Evolutionary conservation across 306 rosid genomes (phyloP), one percentile per base, ranked within the genome.

Genomic region (Rosa lucieae): DNA sequence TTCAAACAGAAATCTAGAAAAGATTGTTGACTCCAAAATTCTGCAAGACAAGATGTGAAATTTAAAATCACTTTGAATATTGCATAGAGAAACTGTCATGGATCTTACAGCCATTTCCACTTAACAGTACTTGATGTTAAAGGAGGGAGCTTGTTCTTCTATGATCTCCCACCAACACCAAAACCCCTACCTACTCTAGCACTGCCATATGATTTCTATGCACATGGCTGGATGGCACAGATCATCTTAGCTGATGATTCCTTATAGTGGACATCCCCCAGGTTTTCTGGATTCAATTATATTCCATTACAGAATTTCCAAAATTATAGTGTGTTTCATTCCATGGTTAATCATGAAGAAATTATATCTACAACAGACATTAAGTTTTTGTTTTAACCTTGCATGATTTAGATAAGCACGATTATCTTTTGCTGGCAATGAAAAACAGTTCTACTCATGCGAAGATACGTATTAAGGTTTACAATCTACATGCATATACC

Each of bases 401-500:
- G 3, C 26, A 29, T 49, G 52, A 23, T 71, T 6, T 44, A 44
- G 39, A 70, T 26, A 7, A 48, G 75, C 11, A 47, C 1, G 21
- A 18, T 26, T 48, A 49, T 29, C 13, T 26, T 26, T 37, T 29
- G 46, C 44, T 21, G 5, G 59, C 8, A 29, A 73, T 52, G 14
- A 0, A 52, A 12, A 73, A 51, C 32, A 39, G 61, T 15, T 18
- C 6, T 51, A 17, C 4, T 59, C 5, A 47, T 5, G 76, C 8
- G n/a, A 51, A 51, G 47, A 39, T 35, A 35, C 10, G 7, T 35
- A 70, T 37, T 8, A 37, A 32, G 59, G 43, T 40, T 18, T 74
- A 58, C 43, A 75, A 76, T 55, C 21, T 44, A 70, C 47, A 58
- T 68, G 7, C 93, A 48, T 88, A 48, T 88, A 94, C 98, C 86